Base-by-base conservation (phyloP, 352 stramenopile species). In the Phytophthora rubi region DNA sequence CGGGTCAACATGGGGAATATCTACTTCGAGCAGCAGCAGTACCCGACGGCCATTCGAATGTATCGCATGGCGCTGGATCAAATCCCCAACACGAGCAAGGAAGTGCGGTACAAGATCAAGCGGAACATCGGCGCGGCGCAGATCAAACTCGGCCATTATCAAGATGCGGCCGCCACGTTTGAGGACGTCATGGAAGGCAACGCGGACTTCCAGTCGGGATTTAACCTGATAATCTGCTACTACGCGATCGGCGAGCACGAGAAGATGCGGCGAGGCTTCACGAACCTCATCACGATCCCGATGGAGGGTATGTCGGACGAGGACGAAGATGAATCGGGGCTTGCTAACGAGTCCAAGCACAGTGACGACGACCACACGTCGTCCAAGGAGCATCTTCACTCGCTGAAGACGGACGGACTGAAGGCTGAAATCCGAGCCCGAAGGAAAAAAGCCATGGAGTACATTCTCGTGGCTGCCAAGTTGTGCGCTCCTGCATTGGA, bases 1-100 rank as follows among this genome's bases (percentile, higher is more conserved):
- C 88, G 97, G 16, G 93, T 99, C 6, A 99, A 99, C 75, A 99
- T 99, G 92, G 97, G 97, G 26, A 99, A 99, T 72, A 97, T 99
- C 51, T 98, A 99, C 87, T 99, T 96, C 70, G 85, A 97, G 55
- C 94, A 99, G 80, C 83, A 98, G 74, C 86, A 98, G 66, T 99
- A 90, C 70, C 82, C 91, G 12, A 92, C 97, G 35, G 97, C 97
- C 0, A 98, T 99, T 39, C 97, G 97, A 68, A 98, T 98, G 90
- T 99, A 99, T 73, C 87, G 95, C 65, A 99, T 99, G 97, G 97
- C 97, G 26, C 78, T 99, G 33, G 97, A 99, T 62, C 97, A 99
- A 80, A 98, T 98, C 72, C 83, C 90, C 1, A 96, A 92, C 69
- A 97, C 88, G 49, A 96, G 93, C 70, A 98, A 98, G 76, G 88